These are phyloP conservation scores for Chaetothyriales sp. DNA, from an alignment of 2,329 filamentous ascomycete genomes.

Conservation along the genomic window DNA sequence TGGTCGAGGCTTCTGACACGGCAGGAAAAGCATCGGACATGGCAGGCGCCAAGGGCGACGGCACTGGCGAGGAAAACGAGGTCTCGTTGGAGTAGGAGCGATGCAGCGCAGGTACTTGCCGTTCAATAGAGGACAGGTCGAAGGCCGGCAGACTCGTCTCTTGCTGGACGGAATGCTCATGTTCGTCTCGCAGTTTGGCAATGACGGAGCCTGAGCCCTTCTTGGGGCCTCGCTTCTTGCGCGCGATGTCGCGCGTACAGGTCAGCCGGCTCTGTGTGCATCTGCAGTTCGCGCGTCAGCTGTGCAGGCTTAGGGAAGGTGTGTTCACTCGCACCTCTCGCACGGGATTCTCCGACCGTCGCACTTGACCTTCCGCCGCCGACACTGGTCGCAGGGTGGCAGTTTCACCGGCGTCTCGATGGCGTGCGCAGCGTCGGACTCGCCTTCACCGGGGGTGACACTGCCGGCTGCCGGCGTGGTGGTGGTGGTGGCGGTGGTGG, in stretches of 20 bases:
- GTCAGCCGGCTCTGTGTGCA: slow-evolving; percentile 7
- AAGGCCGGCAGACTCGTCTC: slow-evolving; percentile 15
- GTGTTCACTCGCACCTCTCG: not conserved
- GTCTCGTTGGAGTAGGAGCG: slow-evolving; percentile 11
- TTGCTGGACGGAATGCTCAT: slow-evolving; percentile 7
- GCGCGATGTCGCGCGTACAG: slow-evolving; percentile 16
- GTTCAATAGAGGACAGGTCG: slow-evolving; percentile 13
- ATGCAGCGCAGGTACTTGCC: slow-evolving; percentile 13
- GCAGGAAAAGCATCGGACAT: slow-evolving; percentile 11
- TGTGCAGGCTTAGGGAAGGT: not conserved
- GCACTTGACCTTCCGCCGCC: slow-evolving; percentile 17
- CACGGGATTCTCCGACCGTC: slow-evolving; percentile 3
- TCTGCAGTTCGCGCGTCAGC: not conserved
- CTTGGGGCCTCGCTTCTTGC: slow-evolving; percentile 19
- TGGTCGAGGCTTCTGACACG: slow-evolving; percentile 5
- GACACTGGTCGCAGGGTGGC: slow-evolving; percentile 18
- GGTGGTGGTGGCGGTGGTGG: not conserved
- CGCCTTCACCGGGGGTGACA: slow-evolving; percentile 3
- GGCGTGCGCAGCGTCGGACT: slow-evolving; percentile 2
- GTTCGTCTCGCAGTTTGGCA: slow-evolving; percentile 17
- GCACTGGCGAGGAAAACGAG: slow-evolving; percentile 12
- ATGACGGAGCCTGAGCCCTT: slow-evolving; percentile 19
- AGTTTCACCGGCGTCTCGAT: slow-evolving; percentile 7
- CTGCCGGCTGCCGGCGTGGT: not conserved
- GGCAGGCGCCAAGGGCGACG: slow-evolving; percentile 10